Percentiles rank a stretch among this genome's conserved stretches.
These are phyloP conservation scores for Histomonas meleagridis DNA, from an alignment of 208 protist genomes.

Conservation along the genomic window DNA sequence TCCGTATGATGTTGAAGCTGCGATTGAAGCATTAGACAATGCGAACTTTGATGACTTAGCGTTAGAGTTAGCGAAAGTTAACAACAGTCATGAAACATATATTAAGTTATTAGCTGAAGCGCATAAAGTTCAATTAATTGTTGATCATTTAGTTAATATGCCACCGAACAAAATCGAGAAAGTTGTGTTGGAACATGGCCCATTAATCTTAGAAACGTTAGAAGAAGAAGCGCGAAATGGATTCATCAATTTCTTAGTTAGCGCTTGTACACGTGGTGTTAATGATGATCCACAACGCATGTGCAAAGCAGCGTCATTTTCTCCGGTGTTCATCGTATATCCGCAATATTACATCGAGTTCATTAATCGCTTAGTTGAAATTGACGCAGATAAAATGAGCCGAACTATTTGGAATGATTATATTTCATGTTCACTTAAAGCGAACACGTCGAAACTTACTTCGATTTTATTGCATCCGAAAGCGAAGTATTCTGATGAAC, in stretches of 20 bases:
- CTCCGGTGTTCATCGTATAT: too few relatives aligned
- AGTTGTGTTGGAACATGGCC: neutral
- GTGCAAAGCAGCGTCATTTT: too few relatives aligned
- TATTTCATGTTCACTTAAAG: neutral
- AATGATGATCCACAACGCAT: too few relatives aligned
- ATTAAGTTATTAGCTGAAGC: conserved; percentile 36
- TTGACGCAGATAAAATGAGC: neutral
- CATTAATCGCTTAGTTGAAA: too few relatives aligned
- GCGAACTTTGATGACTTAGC: neutral
- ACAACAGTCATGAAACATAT: neutral
- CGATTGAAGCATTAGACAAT: conserved; percentile 32
- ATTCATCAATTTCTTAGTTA: neutral
- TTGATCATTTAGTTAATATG: neutral
- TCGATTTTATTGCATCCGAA: neutral
- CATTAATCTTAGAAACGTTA: neutral
- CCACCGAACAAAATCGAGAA: too few relatives aligned
- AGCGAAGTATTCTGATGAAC: neutral
- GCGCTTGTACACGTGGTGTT: neutral
- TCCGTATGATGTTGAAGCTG: conserved; percentile 38
- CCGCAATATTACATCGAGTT: too few relatives aligned
- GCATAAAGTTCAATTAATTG: neutral
- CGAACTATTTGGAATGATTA: neutral
- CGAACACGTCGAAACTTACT: neutral
- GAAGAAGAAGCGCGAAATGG: neutral
- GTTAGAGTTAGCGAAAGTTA: neutral